Evolutionary conservation across 768 basidiomycete species (phyloP).

Genomic region (Tulasnella sp.): DNA sequence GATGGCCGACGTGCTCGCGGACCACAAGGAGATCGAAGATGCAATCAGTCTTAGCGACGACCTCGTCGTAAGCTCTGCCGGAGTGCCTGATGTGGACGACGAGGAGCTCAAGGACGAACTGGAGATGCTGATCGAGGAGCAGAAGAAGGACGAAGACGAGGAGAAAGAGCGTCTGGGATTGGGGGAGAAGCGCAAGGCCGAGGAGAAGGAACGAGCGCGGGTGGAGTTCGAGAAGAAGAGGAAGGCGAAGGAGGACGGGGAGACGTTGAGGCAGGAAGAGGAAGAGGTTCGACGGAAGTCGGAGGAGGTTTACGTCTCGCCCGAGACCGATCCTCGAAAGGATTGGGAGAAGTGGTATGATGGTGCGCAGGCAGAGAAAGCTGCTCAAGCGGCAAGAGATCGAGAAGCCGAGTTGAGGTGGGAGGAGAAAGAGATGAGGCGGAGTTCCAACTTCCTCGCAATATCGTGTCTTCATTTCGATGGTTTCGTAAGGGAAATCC

Average conservation of each 20-base stretch:
- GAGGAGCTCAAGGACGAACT: conserved; percentile 26
- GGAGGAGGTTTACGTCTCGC: conserved; percentile 22
- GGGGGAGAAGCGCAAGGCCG: too few species aligned
- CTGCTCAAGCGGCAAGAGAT: conserved; percentile 21
- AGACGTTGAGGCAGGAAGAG: conserved; percentile 3
- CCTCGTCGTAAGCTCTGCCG: conserved; percentile 48
- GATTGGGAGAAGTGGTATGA: conserved; percentile 27
- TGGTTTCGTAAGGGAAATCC: too few species aligned
- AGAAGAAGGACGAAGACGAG: conserved; percentile 23
- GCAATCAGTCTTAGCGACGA: conserved; percentile 67
- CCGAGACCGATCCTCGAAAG: background rate
- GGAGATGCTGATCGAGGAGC: conserved; percentile 28
- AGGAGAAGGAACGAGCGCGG: too few species aligned
- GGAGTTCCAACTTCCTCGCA: too few species aligned
- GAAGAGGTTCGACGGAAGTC: conserved; percentile 17
- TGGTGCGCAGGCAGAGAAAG: conserved; percentile 28
- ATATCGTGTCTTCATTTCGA: too few species aligned
- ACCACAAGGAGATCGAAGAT: conserved; percentile 75
- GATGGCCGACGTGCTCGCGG: conserved; percentile 74
- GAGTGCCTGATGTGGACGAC: conserved; percentile 45
- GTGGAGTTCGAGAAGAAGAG: background rate
- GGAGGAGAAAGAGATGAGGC: too few species aligned
- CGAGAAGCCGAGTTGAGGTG: conserved; percentile 8
- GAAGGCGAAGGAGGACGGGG: background rate
- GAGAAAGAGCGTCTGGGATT: too few species aligned